These are phyloP conservation scores for Linum usitatissimum DNA, from an alignment of 345 rosid species.

Conservation along the genomic window DNA sequence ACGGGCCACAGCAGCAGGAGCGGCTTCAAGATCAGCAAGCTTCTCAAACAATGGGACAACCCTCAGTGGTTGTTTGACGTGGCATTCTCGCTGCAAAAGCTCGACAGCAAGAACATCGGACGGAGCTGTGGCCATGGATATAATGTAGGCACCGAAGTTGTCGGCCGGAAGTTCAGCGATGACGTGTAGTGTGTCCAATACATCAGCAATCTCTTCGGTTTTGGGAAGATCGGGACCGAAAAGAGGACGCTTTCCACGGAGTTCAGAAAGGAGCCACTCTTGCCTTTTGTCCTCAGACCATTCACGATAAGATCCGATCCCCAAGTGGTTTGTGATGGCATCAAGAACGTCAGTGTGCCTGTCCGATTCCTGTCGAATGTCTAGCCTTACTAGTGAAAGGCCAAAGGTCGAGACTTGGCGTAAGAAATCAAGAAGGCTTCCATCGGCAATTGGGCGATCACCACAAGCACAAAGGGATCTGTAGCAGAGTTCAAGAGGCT, in stretches of 20 bases:
- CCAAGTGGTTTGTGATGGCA: slow-evolving; percentile 84
- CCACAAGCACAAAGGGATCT: slow-evolving; percentile 86
- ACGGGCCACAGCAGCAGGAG: slow-evolving; percentile 87
- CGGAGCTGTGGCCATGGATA: slow-evolving; percentile 29
- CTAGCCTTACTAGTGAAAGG: slow-evolving; percentile 87
- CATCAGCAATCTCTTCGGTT: slow-evolving; percentile 71
- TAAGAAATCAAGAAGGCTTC: slow-evolving; percentile 95
- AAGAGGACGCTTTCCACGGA: slow-evolving; percentile 84
- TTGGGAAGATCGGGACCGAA: slow-evolving; percentile 92
- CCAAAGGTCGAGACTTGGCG: slow-evolving; percentile 98
- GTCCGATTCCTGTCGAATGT: slow-evolving; percentile 93
- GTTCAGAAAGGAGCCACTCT: slow-evolving; percentile 90
- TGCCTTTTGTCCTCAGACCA: slow-evolving; percentile 83
- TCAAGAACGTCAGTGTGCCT: slow-evolving; percentile 93
- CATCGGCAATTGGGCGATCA: slow-evolving; percentile 92
- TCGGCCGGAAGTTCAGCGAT: slow-evolving; percentile 28
- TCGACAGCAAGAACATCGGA: slow-evolving; percentile 33
- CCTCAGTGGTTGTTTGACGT: slow-evolving; percentile 71
- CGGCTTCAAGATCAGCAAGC: slow-evolving; percentile 93
- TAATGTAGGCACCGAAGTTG: slow-evolving; percentile 27
- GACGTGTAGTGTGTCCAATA: slow-evolving; percentile 22
- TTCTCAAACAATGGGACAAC: slow-evolving; percentile 98
- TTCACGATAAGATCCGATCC: slow-evolving; percentile 70
- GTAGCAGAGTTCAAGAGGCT: slow-evolving; percentile 94
- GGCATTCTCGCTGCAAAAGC: slow-evolving; percentile 94